Evolutionary conservation across 768 basidiomycete genomes (phyloP).

Genomic region (Amanita phalloides): DNA sequence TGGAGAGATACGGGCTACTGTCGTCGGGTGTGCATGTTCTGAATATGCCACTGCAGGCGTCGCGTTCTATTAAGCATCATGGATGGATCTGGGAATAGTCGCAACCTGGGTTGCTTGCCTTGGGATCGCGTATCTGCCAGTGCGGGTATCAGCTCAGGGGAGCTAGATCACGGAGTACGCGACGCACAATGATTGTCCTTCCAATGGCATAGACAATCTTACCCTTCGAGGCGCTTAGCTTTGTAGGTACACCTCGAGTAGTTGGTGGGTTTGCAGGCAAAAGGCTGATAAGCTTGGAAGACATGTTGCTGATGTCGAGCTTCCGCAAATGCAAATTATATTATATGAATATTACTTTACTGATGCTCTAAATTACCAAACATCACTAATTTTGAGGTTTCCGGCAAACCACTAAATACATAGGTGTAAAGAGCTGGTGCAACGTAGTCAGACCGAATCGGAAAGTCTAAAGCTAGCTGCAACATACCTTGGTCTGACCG

Average conservation of each 20-base stretch:
- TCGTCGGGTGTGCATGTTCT: conserved; percentile 76
- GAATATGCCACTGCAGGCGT: conserved; percentile 53
- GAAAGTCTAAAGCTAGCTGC: neutral
- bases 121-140: conserved; percentile 69
- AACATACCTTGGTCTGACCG: conserved; percentile 72
- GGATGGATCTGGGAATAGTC: neutral
- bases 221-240: conserved; percentile 58
- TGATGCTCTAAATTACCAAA: neutral
- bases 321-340: too few relatives aligned
- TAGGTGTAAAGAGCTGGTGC: conserved; percentile 73
- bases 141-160: neutral
- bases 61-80: conserved; percentile 42
- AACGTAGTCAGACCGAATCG: conserved; percentile 10
- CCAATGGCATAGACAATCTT: conserved; percentile 85
- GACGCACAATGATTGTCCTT: conserved; percentile 72
- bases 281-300: conserved; percentile 32
- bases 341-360: neutral
- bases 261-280: conserved; percentile 67
- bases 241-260: conserved; percentile 56
- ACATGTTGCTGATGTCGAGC: conserved; percentile 23
- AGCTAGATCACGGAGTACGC: neutral
- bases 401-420: conserved; percentile 62
- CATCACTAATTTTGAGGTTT: conserved; percentile 35
- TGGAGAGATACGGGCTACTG: conserved; percentile 85
- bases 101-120: conserved; percentile 28